Evolutionary conservation across 2,329 filamentous ascomycete genomes (phyloP), one percentile per base, ranked within the genome.

Genomic region (Rhinocladiella mackenziei): DNA sequence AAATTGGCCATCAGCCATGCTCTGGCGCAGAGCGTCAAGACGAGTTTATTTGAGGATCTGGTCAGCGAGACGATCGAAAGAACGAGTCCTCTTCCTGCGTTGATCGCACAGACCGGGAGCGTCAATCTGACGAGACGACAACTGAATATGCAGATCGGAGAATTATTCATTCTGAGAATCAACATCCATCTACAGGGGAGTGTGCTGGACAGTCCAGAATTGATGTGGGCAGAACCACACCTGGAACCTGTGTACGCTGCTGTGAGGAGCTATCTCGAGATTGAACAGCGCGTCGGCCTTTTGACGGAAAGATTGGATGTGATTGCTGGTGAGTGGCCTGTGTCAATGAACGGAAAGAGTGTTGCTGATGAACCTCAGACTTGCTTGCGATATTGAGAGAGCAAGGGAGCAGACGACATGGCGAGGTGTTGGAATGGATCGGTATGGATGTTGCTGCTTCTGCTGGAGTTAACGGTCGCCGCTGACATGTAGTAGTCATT

Each of bases 131-230:
- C 83, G 46, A 81, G 91, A 31, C 81, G 81, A 47, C 82, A 97
- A 64, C 96, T 98, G 73, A 97, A 97, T 73, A 97, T 97, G 89
- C 89, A 97, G 68, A 96, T 98, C 50, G 92, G 92, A 63, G 89
- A 98, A 70, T 79, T 98, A 41, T 98, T 98, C 67, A 97, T 98
- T 61, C 73, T 98, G 22, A 81, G 92, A 48, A 97, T 98, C 70
- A 96, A 92, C 65, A 97, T 98, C 60, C 94, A 98, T 68, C 77
- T 98, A 38, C 95, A 97, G 65, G 92, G 92, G 23, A 94, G 87
- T 20, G 89, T 98, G 4, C 82, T 98, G 28, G 92, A 98, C 65
- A 94, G 89, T 7, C 92, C 92, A 0, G 92, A 98, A 68, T 76
- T 98, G 30, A 97, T 98, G 76, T 98, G 92, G 92, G 86, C 91